phyloP scores from a whole-genome alignment of 192 early-diverging fungal genomes.

The Podila epicladia region DNA sequence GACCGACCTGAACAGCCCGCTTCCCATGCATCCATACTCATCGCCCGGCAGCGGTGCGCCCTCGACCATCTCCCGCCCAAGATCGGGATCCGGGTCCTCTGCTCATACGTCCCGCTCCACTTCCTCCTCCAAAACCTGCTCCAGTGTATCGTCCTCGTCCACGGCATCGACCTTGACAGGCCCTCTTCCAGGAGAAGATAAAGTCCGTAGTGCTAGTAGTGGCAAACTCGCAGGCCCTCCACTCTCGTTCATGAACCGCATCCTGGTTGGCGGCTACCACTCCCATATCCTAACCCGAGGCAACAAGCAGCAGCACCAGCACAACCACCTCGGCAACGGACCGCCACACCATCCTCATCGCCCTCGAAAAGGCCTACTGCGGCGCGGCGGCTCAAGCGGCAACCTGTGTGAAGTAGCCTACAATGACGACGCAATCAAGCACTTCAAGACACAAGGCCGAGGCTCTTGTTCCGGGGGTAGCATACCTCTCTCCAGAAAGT shows the following conservation, averaged over 20 bases:
- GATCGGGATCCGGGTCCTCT: constrained; percentile 24
- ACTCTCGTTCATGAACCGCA: constrained; percentile 14
- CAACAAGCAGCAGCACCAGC: not conserved
- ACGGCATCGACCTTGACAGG: not conserved
- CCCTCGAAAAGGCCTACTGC: not conserved
- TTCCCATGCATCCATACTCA: not conserved
- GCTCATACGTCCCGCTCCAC: not conserved
- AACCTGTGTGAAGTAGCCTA: not conserved
- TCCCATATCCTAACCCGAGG: not conserved
- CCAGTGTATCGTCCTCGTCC: constrained; percentile 21
- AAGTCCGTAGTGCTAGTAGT: too few species aligned
- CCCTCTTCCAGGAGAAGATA: constrained; percentile 11
- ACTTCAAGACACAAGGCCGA: not conserved
- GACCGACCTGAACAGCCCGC: not conserved
- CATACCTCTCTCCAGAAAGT: not conserved
- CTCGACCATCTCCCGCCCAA: not conserved
- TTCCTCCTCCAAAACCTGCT: constrained; percentile 3
- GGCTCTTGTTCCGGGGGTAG: not conserved
- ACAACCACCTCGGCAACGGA: not conserved
- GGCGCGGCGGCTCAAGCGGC: not conserved
- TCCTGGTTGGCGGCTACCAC: constrained; percentile 1
- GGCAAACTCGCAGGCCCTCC: constrained; percentile 6
- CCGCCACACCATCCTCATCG: too few species aligned
- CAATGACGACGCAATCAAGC: not conserved
- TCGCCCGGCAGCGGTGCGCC: not conserved